phyloP scores from a whole-genome alignment of 371 early-diverging fungal species.

The Mortierella sp. region DNA sequence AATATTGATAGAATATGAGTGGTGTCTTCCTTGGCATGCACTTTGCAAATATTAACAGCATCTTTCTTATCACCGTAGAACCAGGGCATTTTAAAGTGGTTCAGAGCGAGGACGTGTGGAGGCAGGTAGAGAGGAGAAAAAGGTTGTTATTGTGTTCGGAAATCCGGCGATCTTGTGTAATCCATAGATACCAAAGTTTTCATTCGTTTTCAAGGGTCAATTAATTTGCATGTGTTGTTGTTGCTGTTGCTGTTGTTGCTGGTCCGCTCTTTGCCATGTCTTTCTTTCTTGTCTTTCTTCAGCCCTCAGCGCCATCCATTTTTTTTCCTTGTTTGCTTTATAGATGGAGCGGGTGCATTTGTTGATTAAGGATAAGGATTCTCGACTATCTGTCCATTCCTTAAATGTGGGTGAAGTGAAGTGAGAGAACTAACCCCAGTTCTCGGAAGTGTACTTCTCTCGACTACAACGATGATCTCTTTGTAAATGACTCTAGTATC shows the following conservation, averaged over 20 bases:
- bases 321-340: too few species aligned
- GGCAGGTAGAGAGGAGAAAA: background rate
- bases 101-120: background rate
- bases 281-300: background rate
- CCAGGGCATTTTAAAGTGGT: background rate
- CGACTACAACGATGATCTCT: background rate
- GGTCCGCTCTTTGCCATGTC: background rate
- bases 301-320: background rate
- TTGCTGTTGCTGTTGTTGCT: background rate
- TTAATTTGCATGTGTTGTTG: background rate
- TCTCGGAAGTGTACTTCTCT: background rate
- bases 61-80: background rate
- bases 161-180: constrained; percentile 10
- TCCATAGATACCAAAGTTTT: background rate
- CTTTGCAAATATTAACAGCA: background rate
- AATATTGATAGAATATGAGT: background rate
- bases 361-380: background rate
- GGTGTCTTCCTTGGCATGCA: background rate
- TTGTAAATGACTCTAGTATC: background rate
- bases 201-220: background rate
- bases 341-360: too few species aligned
- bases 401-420: background rate
- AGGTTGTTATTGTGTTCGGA: background rate
- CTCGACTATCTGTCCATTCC: background rate
- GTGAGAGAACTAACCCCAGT: background rate